Evolutionary conservation across 2,329 filamentous ascomycete species (phyloP).

Genomic region (Alternaria triticimaculans): DNA sequence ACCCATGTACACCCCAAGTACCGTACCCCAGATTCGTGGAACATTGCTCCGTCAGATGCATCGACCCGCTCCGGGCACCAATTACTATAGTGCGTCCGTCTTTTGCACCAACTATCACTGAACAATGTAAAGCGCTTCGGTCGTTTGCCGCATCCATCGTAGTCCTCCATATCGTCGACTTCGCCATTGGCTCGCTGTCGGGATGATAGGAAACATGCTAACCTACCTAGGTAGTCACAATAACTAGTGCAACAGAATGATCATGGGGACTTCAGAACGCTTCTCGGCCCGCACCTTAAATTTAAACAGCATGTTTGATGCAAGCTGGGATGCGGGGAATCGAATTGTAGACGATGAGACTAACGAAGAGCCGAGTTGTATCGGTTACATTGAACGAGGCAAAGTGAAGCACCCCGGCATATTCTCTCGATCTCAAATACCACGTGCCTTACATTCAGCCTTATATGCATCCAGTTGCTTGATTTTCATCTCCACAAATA

Average conservation of each 20-base stretch:
- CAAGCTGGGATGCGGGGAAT: conserved; percentile 5
- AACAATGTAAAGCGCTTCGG: background rate
- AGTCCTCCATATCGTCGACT: background rate
- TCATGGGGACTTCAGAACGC: conserved; percentile 12
- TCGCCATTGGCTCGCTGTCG: conserved; percentile 15
- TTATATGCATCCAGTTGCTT: conserved; percentile 20
- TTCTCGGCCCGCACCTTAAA: conserved; percentile 13
- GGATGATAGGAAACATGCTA: background rate
- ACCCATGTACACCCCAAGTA: background rate
- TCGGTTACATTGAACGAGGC: background rate
- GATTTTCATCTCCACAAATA: conserved; percentile 19
- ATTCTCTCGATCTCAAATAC: background rate
- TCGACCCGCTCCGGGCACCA: background rate
- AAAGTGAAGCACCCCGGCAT: background rate
- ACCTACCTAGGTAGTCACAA: background rate
- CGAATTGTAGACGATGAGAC: background rate
- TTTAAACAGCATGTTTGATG: conserved; percentile 3
- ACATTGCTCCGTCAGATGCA: background rate
- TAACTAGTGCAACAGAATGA: background rate
- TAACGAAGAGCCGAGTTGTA: background rate
- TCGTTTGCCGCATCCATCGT: conserved; percentile 6
- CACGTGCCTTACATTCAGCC: background rate
- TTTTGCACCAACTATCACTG: background rate
- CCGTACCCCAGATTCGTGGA: conserved; percentile 11
- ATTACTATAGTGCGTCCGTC: background rate